Percentiles rank a stretch among this genome's conserved stretches.
phyloP scores from a whole-genome alignment of 2,329 filamentous ascomycete genomes.

The Ophiocordyceps sinensis region DNA sequence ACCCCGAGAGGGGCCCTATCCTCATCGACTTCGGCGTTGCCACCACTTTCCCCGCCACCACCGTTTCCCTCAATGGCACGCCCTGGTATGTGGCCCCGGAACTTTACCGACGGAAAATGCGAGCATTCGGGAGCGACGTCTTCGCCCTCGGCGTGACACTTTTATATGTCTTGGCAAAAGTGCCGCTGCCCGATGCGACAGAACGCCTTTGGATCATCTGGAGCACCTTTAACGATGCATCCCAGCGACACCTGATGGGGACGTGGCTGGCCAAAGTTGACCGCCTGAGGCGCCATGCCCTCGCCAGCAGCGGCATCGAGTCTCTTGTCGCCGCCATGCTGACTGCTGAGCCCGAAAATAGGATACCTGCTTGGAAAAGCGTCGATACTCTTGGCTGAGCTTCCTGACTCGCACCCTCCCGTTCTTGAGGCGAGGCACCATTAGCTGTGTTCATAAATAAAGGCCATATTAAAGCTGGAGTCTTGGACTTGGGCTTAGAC shows the following conservation, averaged over 20 bases:
- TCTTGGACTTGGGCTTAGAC: too few relatives aligned
- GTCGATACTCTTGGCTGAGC: too few relatives aligned
- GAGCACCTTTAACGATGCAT: background rate
- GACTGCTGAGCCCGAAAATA: too few relatives aligned
- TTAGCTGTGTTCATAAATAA: too few relatives aligned
- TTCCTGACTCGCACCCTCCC: too few relatives aligned
- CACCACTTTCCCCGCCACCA: background rate
- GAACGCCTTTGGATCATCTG: background rate
- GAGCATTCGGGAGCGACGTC: background rate
- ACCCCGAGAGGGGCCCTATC: background rate
- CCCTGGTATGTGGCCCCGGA: background rate
- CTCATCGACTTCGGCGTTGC: background rate
- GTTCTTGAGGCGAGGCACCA: too few relatives aligned
- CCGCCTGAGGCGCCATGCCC: background rate
- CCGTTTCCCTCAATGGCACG: background rate
- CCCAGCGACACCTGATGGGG: background rate
- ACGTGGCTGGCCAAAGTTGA: background rate
- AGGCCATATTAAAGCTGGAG: too few relatives aligned
- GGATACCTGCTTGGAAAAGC: too few relatives aligned
- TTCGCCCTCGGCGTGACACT: background rate
- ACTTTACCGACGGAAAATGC: background rate
- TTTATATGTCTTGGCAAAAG: background rate
- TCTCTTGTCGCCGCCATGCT: too few relatives aligned
- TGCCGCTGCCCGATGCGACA: background rate
- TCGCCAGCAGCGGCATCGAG: background rate